These are phyloP conservation scores for Sporothrix pseudoabietina DNA, from an alignment of 2,329 filamentous ascomycete species.

Conservation along the genomic window DNA sequence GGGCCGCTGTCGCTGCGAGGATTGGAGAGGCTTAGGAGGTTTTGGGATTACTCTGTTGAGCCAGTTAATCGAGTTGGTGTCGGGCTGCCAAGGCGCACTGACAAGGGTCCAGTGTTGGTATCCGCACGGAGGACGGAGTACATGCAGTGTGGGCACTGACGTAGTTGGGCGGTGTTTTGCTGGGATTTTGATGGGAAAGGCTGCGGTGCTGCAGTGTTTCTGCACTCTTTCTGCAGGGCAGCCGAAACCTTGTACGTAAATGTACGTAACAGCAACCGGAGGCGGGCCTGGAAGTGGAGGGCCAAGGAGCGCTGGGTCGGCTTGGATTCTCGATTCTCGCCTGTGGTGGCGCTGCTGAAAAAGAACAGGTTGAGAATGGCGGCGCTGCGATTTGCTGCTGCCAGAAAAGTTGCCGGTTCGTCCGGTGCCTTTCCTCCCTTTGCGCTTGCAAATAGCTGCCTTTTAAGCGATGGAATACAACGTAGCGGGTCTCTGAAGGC, in stretches of 20 bases:
- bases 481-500: background rate
- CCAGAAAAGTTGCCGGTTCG: background rate
- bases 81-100: slow-evolving; percentile 14
- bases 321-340: background rate
- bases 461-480: slow-evolving; percentile 11
- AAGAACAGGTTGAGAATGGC: slow-evolving; percentile 14
- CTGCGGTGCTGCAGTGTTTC: background rate
- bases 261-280: slow-evolving; percentile 38
- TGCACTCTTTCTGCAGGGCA: slow-evolving; percentile 1
- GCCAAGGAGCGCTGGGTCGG: slow-evolving; percentile 6
- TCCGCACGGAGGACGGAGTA: background rate
- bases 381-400: slow-evolving; percentile 23
- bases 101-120: slow-evolving; percentile 1
- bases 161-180: slow-evolving; percentile 25
- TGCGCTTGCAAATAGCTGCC: background rate
- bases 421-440: background rate
- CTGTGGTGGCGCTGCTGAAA: slow-evolving; percentile 16
- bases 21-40: background rate
- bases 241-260: slow-evolving; percentile 39
- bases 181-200: slow-evolving; percentile 17
- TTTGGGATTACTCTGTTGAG: slow-evolving; percentile 1
- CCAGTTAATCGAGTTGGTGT: background rate
- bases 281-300: background rate
- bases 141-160: slow-evolving; percentile 23
- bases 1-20: background rate